Conservation (phyloP, 1,139 yeast species). For the Sugiyamaella sp. region DNA sequence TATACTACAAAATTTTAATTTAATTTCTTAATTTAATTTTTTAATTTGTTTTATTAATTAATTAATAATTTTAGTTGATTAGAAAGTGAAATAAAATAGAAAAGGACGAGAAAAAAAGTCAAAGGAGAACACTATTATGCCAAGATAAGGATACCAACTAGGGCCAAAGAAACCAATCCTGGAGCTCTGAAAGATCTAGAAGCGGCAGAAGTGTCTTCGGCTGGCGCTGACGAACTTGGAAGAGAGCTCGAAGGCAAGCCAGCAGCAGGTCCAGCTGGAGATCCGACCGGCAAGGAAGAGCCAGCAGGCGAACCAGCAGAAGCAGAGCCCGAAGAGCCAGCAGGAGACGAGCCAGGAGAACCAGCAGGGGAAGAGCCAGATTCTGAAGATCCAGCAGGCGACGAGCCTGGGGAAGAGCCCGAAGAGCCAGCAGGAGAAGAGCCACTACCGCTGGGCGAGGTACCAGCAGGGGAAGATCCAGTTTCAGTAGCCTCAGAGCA, state of each 20-base stretch:
- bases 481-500: conserved; percentile 9
- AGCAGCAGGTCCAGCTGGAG: not conserved
- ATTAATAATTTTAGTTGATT: not conserved
- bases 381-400: conserved; percentile 12
- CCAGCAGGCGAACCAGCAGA: conserved; percentile 11
- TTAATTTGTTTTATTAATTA: not conserved
- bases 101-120: not conserved
- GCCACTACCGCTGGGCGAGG: not conserved
- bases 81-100: not conserved
- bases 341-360: conserved; percentile 10
- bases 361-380: conserved; percentile 12
- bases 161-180: not conserved
- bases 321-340: not conserved
- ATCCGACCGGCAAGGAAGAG: not conserved
- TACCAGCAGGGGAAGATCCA: conserved; percentile 3
- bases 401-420: not conserved
- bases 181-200: not conserved
- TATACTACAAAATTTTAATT: too few relatives aligned
- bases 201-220: not conserved
- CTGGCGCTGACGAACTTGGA: not conserved
- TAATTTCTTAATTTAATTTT: too few relatives aligned
- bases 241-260: not conserved
- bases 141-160: not conserved
- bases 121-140: not conserved
- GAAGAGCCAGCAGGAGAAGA: conserved; percentile 6